These are phyloP conservation scores for Populus ilicifolia DNA, from an alignment of 345 rosid genomes.

Conservation along the genomic window DNA sequence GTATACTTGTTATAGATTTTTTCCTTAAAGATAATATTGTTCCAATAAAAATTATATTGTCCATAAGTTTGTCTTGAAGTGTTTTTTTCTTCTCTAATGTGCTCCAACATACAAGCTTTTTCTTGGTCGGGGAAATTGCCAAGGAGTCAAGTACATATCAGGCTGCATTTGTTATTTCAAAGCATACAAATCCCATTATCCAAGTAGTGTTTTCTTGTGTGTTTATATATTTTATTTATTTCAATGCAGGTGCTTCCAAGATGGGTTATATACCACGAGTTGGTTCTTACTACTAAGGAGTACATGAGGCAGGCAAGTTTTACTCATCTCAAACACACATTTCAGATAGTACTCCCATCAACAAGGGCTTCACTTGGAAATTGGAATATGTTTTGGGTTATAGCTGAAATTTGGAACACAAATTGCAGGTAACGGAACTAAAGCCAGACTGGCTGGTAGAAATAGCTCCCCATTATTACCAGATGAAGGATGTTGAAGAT, in stretches of 20 bases:
- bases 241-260: slow-evolving; percentile 73
- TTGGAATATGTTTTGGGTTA: background rate
- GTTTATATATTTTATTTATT: slow-evolving; percentile 1
- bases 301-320: slow-evolving; percentile 76
- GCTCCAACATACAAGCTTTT: no score
- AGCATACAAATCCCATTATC: no score
- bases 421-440: slow-evolving; percentile 82
- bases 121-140: no score
- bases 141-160: no score
- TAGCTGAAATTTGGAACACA: slow-evolving; percentile 19
- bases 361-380: background rate
- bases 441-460: slow-evolving; percentile 99
- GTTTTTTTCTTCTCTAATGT: no score
- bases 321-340: background rate
- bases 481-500: slow-evolving; percentile 95
- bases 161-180: no score
- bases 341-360: background rate
- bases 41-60: no score
- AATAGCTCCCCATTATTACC: slow-evolving; percentile 94
- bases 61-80: no score
- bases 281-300: slow-evolving; percentile 89
- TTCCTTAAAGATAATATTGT: no score
- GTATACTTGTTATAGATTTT: no score
- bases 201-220: no score
- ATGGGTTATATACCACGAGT: slow-evolving; percentile 89